Conservation (phyloP, 2,329 filamentous ascomycete species). For the Capronia americana region DNA sequence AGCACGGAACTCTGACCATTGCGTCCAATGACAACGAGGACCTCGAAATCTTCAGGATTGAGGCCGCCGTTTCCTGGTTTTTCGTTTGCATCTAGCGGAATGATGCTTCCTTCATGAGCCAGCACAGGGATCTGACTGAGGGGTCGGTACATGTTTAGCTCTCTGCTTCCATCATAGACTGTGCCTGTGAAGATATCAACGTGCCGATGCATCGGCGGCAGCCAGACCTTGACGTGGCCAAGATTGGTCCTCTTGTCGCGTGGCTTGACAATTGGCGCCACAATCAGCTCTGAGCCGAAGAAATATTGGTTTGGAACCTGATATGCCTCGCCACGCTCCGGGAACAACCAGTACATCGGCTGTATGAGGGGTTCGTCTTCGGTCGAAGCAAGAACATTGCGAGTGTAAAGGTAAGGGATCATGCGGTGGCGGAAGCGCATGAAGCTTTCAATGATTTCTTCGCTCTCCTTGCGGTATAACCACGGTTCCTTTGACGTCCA, state of each 20-base stretch:
- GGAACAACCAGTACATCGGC: constrained; percentile 69
- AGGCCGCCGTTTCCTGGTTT: constrained; percentile 55
- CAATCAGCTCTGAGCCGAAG: constrained; percentile 64
- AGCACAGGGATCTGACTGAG: constrained; percentile 61
- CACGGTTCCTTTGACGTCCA: constrained; percentile 70
- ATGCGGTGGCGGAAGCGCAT: constrained; percentile 64
- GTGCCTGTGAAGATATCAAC: constrained; percentile 66
- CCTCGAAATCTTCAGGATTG: constrained; percentile 57
- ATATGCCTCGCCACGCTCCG: constrained; percentile 61
- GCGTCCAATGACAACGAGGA: constrained; percentile 56
- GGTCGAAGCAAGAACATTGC: constrained; percentile 57
- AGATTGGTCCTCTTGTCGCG: constrained; percentile 56
- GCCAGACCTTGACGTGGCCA: constrained; percentile 60
- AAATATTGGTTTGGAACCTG: constrained; percentile 63
- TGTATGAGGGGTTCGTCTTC: constrained; percentile 62
- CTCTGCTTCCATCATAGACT: constrained; percentile 64
- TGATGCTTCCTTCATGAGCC: constrained; percentile 62
- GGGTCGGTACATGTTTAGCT: constrained; percentile 59
- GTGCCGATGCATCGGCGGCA: constrained; percentile 59
- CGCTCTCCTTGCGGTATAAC: constrained; percentile 58
- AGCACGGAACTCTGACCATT: constrained; percentile 52
- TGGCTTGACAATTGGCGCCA: constrained; percentile 63
- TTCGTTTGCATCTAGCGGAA: constrained; percentile 59
- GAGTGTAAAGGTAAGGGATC: constrained; percentile 66
- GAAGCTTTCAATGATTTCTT: constrained; percentile 56